These are phyloP conservation scores for Acmispon strigosus DNA, from an alignment of 306 rosid species.

Conservation along the genomic window DNA sequence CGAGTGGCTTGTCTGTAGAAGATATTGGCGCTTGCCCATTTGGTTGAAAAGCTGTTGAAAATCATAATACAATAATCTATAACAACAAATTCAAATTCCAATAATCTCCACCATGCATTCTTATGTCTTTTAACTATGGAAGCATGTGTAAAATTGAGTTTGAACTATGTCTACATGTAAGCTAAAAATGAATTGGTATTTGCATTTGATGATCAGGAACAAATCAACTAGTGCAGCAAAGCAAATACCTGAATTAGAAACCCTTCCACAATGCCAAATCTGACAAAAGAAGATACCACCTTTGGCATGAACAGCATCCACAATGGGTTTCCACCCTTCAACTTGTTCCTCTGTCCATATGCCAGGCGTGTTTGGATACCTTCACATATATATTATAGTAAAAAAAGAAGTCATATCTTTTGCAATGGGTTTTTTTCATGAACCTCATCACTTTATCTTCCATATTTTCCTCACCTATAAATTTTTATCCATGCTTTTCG, in stretches of 20 bases:
- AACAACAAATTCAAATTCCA: not conserved
- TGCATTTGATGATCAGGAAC: too few species aligned
- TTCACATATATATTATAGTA: not conserved
- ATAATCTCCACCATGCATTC: too few species aligned
- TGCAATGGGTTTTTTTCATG: too few species aligned
- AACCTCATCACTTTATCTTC: too few species aligned
- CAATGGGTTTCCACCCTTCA: constrained; percentile 45
- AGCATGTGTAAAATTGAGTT: not conserved
- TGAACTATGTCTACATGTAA: too few species aligned
- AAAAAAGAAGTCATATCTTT: too few species aligned
- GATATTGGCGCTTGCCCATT: constrained; percentile 53
- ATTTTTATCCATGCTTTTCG: too few species aligned
- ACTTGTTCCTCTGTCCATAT: constrained; percentile 53
- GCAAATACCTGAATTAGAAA: constrained; percentile 23
- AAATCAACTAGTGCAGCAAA: too few species aligned
- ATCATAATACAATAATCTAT: not conserved
- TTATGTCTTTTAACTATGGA: not conserved
- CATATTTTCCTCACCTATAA: too few species aligned
- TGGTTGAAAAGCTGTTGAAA: constrained; percentile 34
- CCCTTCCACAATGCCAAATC: constrained; percentile 48
- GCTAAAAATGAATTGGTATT: too few species aligned
- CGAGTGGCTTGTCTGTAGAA: constrained; percentile 41
- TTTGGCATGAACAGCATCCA: constrained; percentile 52
- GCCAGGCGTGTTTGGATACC: constrained; percentile 35
- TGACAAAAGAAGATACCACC: constrained; percentile 48